Base-by-base conservation (phyloP, 1,139 yeast genomes). In the Hanseniaspora sp. region DNA sequence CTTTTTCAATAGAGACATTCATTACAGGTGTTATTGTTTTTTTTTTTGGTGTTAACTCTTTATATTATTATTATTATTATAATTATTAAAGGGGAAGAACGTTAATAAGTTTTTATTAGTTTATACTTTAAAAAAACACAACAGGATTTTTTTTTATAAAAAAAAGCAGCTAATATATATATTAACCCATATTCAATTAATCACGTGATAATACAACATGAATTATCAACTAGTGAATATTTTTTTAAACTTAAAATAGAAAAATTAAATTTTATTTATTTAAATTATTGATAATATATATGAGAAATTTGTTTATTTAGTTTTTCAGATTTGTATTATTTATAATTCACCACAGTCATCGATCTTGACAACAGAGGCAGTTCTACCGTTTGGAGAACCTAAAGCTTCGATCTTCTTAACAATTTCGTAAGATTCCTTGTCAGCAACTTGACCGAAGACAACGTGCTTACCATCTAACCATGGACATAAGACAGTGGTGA, bases 381-480 rank as follows among this genome's bases (percentile, higher is more conserved):
- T 81, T 63, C 85, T 75, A 75, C 98, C 98, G 61, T 83, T 74
- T 67, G 76, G 72, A 59, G 96, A 82, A 71, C 98, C 98, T 67
- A 73, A 76, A 59, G 82, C 63, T 79, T 92, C 98, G 68, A 92
- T 77, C 78, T 83, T 81, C 86, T 87, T 85, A 74, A 92, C 96
- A 67, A 88, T 71, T 67, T 90, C 96, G 70, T 75, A 74, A 67
- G 97, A 97, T 37, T 49, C 48, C 48, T 53, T 49, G 57, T 88
- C 95, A 64, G 74, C 71, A 64, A 92, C 96, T 78, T 90, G 96
- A 72, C 98, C 98, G 67, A 90, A 92, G 62, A 92, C 98, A 73
- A 88, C 96, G 83, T 92, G 98, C 78, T 84, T 85, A 71, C 97
- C 97, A 71, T 92, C 97, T 75, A 92, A 83, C 96, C 97, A 90